Evolutionary conservation across 192 early-diverging fungal species (phyloP).

Genomic region (Coemansia guatemalensis): DNA sequence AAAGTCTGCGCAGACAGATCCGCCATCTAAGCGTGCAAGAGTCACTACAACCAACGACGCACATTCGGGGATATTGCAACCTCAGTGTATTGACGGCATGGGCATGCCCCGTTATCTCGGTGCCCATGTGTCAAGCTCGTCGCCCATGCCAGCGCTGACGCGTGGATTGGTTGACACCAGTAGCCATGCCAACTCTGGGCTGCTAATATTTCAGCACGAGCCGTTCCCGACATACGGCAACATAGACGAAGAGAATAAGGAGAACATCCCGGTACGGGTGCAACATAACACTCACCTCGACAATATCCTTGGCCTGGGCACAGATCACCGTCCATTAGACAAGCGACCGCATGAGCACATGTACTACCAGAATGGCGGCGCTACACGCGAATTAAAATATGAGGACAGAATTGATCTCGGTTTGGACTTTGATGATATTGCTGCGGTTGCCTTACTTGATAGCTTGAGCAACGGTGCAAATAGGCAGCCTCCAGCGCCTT

Average conservation of each 20-base stretch:
- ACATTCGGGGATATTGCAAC: neutral
- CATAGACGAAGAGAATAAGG: conserved; percentile 20
- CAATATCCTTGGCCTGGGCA: conserved; percentile 4
- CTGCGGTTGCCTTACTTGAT: conserved; percentile 48
- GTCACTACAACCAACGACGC: neutral
- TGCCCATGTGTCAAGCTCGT: neutral
- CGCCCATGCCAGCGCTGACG: conserved; percentile 3
- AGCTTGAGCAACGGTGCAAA: conserved; percentile 33
- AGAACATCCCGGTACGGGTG: conserved; percentile 13
- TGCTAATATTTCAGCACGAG: conserved; percentile 22
- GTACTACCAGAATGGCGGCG: neutral
- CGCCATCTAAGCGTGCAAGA: conserved; percentile 18
- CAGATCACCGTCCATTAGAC: neutral
- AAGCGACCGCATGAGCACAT: neutral
- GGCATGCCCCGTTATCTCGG: neutral
- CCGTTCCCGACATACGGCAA: conserved; percentile 18
- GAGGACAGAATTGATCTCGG: conserved; percentile 3
- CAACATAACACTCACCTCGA: neutral
- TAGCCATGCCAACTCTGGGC: neutral
- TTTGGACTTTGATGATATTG: conserved; percentile 44
- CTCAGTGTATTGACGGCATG: neutral
- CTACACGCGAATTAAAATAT: neutral
- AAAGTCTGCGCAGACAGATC: conserved; percentile 3
- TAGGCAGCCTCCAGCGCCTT: neutral
- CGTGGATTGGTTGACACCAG: conserved; percentile 1